These are phyloP conservation scores for Lepidium campestre DNA, from an alignment of 441 rosid genomes.

Conservation along the genomic window DNA sequence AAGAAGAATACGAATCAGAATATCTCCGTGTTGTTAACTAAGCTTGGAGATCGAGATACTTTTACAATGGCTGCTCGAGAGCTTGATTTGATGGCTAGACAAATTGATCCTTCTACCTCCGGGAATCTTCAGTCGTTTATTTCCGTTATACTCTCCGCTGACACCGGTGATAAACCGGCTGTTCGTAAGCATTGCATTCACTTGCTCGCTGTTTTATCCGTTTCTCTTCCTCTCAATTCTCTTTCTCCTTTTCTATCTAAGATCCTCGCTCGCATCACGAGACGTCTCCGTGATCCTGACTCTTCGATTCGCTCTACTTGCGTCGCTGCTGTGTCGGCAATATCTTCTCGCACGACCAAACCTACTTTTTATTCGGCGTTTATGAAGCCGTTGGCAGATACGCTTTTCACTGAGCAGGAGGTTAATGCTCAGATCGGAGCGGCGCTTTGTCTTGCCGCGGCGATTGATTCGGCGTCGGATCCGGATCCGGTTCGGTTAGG, in stretches of 20 bases:
- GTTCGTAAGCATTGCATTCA: constrained; percentile 70
- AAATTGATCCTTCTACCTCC: constrained; percentile 42
- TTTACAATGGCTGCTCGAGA: constrained; percentile 59
- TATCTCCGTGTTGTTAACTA: constrained; percentile 47
- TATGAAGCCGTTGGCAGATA: constrained; percentile 66
- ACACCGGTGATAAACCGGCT: constrained; percentile 60
- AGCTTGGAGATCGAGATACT: constrained; percentile 90
- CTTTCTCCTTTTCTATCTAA: constrained; percentile 61
- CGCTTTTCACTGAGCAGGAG: constrained; percentile 90
- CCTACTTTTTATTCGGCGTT: constrained; percentile 53
- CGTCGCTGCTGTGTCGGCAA: constrained; percentile 52
- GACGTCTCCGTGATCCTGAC: constrained; percentile 78
- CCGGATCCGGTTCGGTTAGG: constrained; percentile 58
- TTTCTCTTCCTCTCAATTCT: constrained; percentile 37
- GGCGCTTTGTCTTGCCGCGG: constrained; percentile 78
- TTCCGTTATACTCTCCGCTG: constrained; percentile 68
- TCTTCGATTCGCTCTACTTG: constrained; percentile 71
- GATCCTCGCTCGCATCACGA: constrained; percentile 53
- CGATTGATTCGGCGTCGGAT: constrained; percentile 66
- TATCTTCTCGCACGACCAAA: constrained; percentile 49
- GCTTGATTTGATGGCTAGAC: constrained; percentile 60
- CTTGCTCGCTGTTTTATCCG: constrained; percentile 53
- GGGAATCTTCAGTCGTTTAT: constrained; percentile 48
- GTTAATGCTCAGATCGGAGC: constrained; percentile 70
- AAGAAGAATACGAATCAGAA: constrained; percentile 45